Base-by-base conservation (phyloP, 2,329 filamentous ascomycete species). In the Rugonectria rugulosa region DNA sequence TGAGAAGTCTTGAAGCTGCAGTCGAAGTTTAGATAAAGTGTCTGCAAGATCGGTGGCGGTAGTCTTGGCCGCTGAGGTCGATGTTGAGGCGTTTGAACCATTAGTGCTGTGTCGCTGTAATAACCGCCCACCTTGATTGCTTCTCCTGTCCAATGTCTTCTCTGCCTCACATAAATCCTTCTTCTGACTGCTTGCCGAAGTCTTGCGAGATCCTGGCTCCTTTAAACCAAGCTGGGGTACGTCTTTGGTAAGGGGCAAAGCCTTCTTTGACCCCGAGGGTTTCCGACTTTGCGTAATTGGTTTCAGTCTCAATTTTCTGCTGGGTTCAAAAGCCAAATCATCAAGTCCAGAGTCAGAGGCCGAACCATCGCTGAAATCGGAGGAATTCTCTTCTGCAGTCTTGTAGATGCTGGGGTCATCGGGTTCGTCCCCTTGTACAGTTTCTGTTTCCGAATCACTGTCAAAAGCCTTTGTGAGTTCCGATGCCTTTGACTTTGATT, bases 331-430 rank as follows among this genome's bases (percentile, higher is more conserved):
- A 6, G 52, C 50, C 5, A 58, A 63, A 14, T 62, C 41, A n/a
- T 59, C 60, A 7, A 54, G 27, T 6, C 60, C 57, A 23, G 46
- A 53, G 9, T 67, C 60, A 3, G 62, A 64, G 3, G 24, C 42
- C 23, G 56, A 62, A 17, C 36, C 36, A 8, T 58, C 45, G n/a
- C 47, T 51, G 6, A 38, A 32, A 8, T 49, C 60, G 3, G 65
- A 67, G 4, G 57, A 59, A 29, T 59, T 45, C 2, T 67, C 62
- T 34, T 65, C 61, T 9, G 62, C 63, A 8, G 68, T 70, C 29
- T 63, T 60, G 26, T 66, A 70, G 8, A 64, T 14, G 43, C 63
- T 69, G 17, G 57, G 45, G 8, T 68, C 65, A 6, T 71, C 61
- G 2, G 57, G 59, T 24, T 46, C 48, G 7, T 63, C 31, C 19